Conservation (phyloP, 2,329 filamentous ascomycete genomes). For the Alternaria brassicicola region DNA sequence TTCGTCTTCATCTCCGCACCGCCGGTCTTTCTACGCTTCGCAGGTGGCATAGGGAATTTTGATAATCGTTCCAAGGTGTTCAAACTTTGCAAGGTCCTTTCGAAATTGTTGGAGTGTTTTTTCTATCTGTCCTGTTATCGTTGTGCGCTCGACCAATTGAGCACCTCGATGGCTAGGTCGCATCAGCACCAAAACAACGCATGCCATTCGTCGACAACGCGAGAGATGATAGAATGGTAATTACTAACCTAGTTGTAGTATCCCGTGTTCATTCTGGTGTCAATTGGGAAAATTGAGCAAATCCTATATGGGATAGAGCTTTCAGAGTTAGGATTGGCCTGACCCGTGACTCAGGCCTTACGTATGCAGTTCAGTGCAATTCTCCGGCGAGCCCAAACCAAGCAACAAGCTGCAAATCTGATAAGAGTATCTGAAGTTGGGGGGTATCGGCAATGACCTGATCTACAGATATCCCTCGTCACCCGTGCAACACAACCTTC, state of each 20-base stretch:
- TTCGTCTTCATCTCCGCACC: slow-evolving; percentile 12
- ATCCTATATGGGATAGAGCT: not conserved
- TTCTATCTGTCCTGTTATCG: slow-evolving; percentile 22
- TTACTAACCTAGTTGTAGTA: not conserved
- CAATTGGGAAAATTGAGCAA: not conserved
- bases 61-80: not conserved
- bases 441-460: slow-evolving; percentile 19
- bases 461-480: slow-evolving; percentile 20
- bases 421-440: slow-evolving; percentile 2
- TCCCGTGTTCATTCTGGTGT: not conserved
- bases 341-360: not conserved
- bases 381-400: not conserved
- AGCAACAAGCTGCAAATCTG: not conserved
- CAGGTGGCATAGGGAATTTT: slow-evolving; percentile 21
- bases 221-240: not conserved
- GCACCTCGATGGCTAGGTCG: slow-evolving; percentile 38
- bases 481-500: not conserved
- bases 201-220: slow-evolving; percentile 15
- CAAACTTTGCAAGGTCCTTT: not conserved
- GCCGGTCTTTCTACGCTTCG: slow-evolving; percentile 28
- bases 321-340: not conserved
- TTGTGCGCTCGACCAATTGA: slow-evolving; percentile 38
- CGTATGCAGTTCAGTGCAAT: not conserved
- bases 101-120: slow-evolving; percentile 14
- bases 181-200: slow-evolving; percentile 35